Evolutionary conservation across 306 rosid genomes (phyloP), one percentile per base, ranked within the genome.

Genomic region (Quercus glauca): DNA sequence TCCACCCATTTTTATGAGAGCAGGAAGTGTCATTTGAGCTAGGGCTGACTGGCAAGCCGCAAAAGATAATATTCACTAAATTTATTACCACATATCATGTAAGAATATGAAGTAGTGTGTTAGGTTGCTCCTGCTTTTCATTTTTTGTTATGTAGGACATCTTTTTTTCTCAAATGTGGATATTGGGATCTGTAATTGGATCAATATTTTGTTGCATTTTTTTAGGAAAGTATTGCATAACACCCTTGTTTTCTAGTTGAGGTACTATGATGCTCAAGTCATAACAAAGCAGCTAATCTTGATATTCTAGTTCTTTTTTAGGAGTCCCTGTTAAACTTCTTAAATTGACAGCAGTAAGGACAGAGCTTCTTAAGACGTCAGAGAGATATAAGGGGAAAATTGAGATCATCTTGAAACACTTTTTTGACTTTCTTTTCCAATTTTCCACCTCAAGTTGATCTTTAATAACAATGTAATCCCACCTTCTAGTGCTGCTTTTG

Each of bases 401-500:
- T 28, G 19, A 10, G 41, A 63, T 63, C 69, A 63, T 28, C 37
- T 63, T 63, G 69, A 63, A 28, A 63, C 15, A 12, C 18, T 18
- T 12, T 21, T 63, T 28, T 28, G 19, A 49, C 69, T 14, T 33
- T 28, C 69, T 28, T 63, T 14, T 63, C 37, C 41, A 63, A 28
- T 63, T 14, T 18, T 35, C 52, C 72, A 67, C 72, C 12, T 29
- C 13, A 6, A 4, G 72, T 19, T 67, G 41, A 49, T 28, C 35
- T 71, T 65, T 43, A 21, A 17, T 11, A 17, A n/a, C 15, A 67
- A 19, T 23, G 14, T 25, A 21, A 9, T 69, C 56, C 6, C 1
- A 55, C 76, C 71, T 37, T 60, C 57, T 80, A 63, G 58, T 9
- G 58, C 58, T 85, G 58, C 74, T 72, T 74, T 76, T 33, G 51